phyloP scores from a whole-genome alignment of 1,284 basidiomycete genomes.

The Marasmius oreades region DNA sequence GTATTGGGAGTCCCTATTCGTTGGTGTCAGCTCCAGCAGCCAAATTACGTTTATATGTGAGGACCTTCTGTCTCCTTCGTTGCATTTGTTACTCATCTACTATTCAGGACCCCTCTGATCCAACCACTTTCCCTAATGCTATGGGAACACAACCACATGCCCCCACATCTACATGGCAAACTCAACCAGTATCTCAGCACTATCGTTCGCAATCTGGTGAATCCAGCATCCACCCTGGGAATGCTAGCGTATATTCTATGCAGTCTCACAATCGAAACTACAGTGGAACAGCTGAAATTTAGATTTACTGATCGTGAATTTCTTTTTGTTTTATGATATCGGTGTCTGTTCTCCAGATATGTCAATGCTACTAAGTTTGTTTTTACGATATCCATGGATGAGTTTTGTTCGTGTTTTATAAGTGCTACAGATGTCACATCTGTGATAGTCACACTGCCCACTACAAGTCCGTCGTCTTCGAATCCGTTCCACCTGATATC shows the following conservation, averaged over 20 bases:
- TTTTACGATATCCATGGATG: too few species aligned
- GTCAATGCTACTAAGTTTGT: too few species aligned
- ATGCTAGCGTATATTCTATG: background rate
- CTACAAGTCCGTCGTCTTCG: too few species aligned
- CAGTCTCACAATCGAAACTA: background rate
- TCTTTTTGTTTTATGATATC: too few species aligned
- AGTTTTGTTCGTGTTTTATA: too few species aligned
- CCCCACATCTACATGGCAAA: background rate
- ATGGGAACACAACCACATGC: background rate
- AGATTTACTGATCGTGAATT: background rate
- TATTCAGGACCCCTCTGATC: conserved; percentile 1
- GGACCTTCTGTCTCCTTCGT: background rate
- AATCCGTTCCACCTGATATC: too few species aligned
- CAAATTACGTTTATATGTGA: background rate
- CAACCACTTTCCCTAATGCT: background rate
- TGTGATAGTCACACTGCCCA: too few species aligned
- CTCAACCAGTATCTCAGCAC: background rate
- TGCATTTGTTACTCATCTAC: background rate
- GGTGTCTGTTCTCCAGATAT: too few species aligned
- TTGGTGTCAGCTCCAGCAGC: background rate
- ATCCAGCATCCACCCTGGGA: background rate
- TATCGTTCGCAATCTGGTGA: background rate
- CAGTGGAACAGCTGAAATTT: background rate
- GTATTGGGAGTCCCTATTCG: background rate
- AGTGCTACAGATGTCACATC: too few species aligned